Base-by-base conservation (phyloP, 208 protist genomes). In the Trypanosoma rangeli region DNA sequence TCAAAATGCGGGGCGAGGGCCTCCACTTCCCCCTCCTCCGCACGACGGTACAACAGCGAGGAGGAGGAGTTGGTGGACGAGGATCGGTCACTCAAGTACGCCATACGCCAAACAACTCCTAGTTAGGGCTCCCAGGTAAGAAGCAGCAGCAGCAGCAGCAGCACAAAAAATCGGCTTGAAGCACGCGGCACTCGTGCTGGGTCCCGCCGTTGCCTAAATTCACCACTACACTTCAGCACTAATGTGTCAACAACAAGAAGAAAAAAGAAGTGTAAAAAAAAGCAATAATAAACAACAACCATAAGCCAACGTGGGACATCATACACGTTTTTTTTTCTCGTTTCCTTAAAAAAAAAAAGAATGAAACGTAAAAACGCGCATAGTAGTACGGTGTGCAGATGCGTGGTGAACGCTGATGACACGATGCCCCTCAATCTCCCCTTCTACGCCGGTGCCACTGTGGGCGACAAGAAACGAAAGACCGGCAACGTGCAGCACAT, bases 1-100 rank as follows among this genome's bases (percentile, higher is more conserved):
- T 87, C 82, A 72, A 83, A 87, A 15, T 63, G 71, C 4, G 78
- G 82, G 5, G 60, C 16, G 7, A 60, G 37, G 10, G 42, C 42
- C 33, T 66, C 69, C n/a, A 33, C 61, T 15, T 70, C 63, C 20
- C 22, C 54, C 28, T 54, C 37, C 54, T 20, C 29, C 29, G 33
- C 67, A 15, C 29, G 26, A 46, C 29, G 28, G 37, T 62, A 18
- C 56, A 18, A 24, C 22, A 16, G 26, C n/a, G 58, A 61, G 20
- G 50, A 50, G 7, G 44, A 37, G 0, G n/a, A 70, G 37, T 39
- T 54, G 24, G 42, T 48, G 5, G 68, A 68, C 24, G 59, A 61
- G 39, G 44, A 64, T 22, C 49, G 49, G 39, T 35, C 37, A 10
- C 50, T 31, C 33, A 9, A 28, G 55, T 39, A 48, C 24, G 22